Base-by-base conservation (phyloP, 345 rosid genomes). In the Hibiscus tridactylites region DNA sequence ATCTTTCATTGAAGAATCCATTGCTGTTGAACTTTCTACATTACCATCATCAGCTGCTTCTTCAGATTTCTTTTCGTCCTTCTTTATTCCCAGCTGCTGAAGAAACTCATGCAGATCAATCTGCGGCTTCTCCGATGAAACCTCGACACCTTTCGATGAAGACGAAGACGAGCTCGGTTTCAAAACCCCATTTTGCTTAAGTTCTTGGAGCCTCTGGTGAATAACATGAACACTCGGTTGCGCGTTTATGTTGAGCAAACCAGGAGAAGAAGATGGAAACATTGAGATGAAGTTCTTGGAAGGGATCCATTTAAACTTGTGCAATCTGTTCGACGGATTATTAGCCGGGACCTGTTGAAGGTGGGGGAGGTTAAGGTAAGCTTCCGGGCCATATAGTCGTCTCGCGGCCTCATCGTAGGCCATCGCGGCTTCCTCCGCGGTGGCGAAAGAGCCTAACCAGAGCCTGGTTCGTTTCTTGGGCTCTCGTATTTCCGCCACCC, bases 401-500 rank as follows among this genome's bases (percentile, higher is more conserved):
- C 86, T 58, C 0, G 96, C 97, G 1, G 98, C 98, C 68, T 87
- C 91, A 76, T 95, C 97, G 28, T 95, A 95, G 24, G 98, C 99
- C 93, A 95, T 79, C 74, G 96, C 96, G 33, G 98, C 98, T 84
- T 92, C 98, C 78, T 95, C 96, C 9, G 97, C 92, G 1, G 97
- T 92, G 31, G 98, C 82, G 39, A 88, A 92, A 68, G 97, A 90
- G 31, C 98, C 97, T 52, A 89, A 76, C 99, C 97, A 92, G 50
- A 95, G 89, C 24, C 98, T 81, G 39, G 90, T 82, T 75, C 99
- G 77, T 74, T 88, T 92, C 89, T 89, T 95, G 0, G 99, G 99
- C 78, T 92, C 99, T 54, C 97, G 83, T 74, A 95, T 92, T 76
- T 95, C 98, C 0, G 99, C 98, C 1, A 92, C 99, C 99, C 96